Base-by-base conservation (phyloP, 371 early-diverging fungal genomes). In the Circinella minor region DNA sequence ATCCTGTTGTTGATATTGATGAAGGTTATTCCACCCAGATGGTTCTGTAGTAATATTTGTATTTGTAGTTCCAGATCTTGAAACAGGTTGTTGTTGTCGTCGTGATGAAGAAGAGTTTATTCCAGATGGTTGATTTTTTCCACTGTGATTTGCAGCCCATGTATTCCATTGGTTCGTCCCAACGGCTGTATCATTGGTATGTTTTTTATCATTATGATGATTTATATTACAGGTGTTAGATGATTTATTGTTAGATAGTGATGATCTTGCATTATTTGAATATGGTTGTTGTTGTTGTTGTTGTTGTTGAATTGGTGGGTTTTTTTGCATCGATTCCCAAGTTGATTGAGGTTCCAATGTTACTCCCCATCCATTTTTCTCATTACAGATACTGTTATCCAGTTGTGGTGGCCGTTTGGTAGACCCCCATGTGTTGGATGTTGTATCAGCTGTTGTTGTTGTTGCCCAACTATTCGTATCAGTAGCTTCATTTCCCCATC, bases 261-360 rank as follows among this genome's bases (percentile, higher is more conserved):
- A 13, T 48, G 63, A 27, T 34, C 63, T n/a, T 48, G 18, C 15
- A 36, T 63, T 63, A 14, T 46, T 36, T 39, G 38, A 63, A 10
- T 11, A 4, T 14, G 18, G 5, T 0, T 47, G n/a, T 48, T 43
- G 15, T 15, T 63, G 15, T 8, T 63, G 63, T 38, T 63, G 59
- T 37, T 59, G 59, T 15, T 59, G 60, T 59, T 7, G 60, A n/a
- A n/a, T 59, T 7, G 34, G 43, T 7, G 20, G 4, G 4, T 43
- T 49, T 13, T 14, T 64, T 49, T 64, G 64, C 64, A 37, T 43
- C 8, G 38, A 34, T 27, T 43, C 64, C 34, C 36, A 49, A 15
- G 34, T 8, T 49, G 64, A 11, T 20, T 8, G 27, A 27, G 2
- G 2, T 11, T 43, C 43, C 6, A 17, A 3, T 27, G 15, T 14